Base-by-base conservation (phyloP, 2,329 filamentous ascomycete genomes). In the Lojkania enalia region DNA sequence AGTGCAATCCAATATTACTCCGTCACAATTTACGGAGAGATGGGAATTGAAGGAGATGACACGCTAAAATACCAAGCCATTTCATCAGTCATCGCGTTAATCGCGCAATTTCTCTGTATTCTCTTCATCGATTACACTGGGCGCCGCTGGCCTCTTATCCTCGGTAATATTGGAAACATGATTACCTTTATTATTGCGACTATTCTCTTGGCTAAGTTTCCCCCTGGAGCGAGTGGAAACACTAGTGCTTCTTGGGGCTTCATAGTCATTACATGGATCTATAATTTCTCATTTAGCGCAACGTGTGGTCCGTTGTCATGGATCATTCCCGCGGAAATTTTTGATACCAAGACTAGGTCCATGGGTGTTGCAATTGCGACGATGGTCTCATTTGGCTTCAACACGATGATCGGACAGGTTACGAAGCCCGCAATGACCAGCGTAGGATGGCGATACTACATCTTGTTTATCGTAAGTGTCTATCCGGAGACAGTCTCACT, bases 51-150 rank as follows among this genome's bases (percentile, higher is more conserved):
- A 0, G 77, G 79, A 16, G 74, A 81, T 39, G 77, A 86, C 20
- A 83, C 87, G 0, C 77, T 90, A 30, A 82, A 85, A 52, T 90
- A 90, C 65, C 87, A 90, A 64, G 86, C 84, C 42, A 89, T 90
- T 59, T 87, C 85, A 49, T 85, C 80, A 1, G 76, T 88, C 48
- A 81, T 90, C 39, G 86, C 85, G 2, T 71, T 90, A 6, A 62
- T 88, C 11, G 86, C 82, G 0, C 84, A 89, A 61, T 81, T 83
- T 54, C 69, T 79, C 31, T 89, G 85, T 60, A 86, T 90, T 58
- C 61, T 84, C 35, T 71, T 83, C 44, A 84, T 90, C 52, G 88
- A 91, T 64, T 76, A 73, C 23, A 78, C 85, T 6, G 88, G 88
- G 38, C 83, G 88, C 35, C 79, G 88, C 46, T 83, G 83, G 79